phyloP scores from a whole-genome alignment of 2,329 filamentous ascomycete genomes.

The Blastomyces gilchristii region DNA sequence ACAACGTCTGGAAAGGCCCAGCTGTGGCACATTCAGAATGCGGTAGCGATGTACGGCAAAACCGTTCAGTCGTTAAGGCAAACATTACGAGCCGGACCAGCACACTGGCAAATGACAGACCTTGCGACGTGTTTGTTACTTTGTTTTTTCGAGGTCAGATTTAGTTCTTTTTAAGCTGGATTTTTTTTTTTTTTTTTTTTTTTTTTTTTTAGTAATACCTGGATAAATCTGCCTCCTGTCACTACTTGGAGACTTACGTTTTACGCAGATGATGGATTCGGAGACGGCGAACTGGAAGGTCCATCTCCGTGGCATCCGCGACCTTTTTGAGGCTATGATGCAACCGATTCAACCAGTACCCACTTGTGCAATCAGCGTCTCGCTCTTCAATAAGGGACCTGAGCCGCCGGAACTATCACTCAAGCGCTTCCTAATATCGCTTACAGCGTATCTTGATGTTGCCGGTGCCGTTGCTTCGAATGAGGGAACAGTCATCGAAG shows the following conservation, averaged over 20 bases:
- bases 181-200: background rate
- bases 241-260: background rate
- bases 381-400: background rate
- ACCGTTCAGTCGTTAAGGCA: slow-evolving; percentile 28
- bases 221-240: background rate
- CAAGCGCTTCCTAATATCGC: slow-evolving; percentile 30
- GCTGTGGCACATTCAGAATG: slow-evolving; percentile 28
- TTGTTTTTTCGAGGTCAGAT: slow-evolving; percentile 27
- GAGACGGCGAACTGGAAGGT: slow-evolving; percentile 31
- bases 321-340: slow-evolving; percentile 29
- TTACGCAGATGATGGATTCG: slow-evolving; percentile 30
- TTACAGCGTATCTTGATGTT: slow-evolving; percentile 33
- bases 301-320: slow-evolving; percentile 31
- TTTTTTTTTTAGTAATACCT: background rate
- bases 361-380: background rate
- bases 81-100: background rate
- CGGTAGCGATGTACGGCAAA: slow-evolving; percentile 31
- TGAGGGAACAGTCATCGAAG: slow-evolving; percentile 29
- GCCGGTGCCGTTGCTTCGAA: slow-evolving; percentile 31
- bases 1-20: slow-evolving; percentile 25
- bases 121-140: slow-evolving; percentile 29
- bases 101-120: slow-evolving; percentile 22
- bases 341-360: slow-evolving; percentile 15
- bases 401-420: slow-evolving; percentile 22
- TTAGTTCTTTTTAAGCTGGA: background rate